These are phyloP conservation scores for Hygrophorus russula DNA, from an alignment of 768 basidiomycete genomes.

Conservation along the genomic window DNA sequence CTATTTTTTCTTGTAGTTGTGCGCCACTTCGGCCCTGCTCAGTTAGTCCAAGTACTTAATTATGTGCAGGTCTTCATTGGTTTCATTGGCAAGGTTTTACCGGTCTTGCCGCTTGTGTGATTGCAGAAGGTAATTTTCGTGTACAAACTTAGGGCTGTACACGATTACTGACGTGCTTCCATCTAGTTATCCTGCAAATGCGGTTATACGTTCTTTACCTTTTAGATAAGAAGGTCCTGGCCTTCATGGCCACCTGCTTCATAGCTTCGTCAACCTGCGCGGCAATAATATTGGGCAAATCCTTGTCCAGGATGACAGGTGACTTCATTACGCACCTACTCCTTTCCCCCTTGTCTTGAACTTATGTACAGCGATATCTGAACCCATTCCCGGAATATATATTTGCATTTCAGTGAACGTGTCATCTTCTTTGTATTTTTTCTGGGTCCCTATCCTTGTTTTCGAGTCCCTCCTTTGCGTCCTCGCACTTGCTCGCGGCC, in stretches of 20 bases:
- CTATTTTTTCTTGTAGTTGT: conserved; percentile 14
- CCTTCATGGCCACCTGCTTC: conserved; percentile 33
- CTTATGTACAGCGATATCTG: conserved; percentile 9
- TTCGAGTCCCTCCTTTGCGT: conserved; percentile 43
- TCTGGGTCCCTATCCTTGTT: conserved; percentile 50
- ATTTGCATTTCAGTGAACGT: conserved; percentile 33
- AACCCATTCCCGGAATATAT: conserved; percentile 13
- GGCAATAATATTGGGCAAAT: conserved; percentile 36
- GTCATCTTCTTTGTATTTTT: conserved; percentile 34
- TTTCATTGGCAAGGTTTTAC: conserved; percentile 53
- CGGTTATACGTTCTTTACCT: conserved; percentile 54
- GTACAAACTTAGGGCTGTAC: neutral
- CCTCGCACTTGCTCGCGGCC: conserved; percentile 39
- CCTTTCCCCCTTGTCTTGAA: neutral
- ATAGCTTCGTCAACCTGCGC: conserved; percentile 26
- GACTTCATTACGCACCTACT: conserved; percentile 3
- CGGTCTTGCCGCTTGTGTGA: conserved; percentile 39
- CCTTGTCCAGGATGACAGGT: conserved; percentile 31
- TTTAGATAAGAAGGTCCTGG: conserved; percentile 37
- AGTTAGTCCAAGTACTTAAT: neutral
- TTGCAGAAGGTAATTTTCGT: conserved; percentile 37
- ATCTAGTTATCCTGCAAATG: conserved; percentile 45
- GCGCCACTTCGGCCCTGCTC: conserved; percentile 4
- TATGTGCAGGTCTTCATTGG: neutral
- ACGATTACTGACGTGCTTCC: neutral